Percentiles rank a stretch among this genome's conserved stretches.
phyloP scores from a whole-genome alignment of 495 filamentous ascomycete species.

The Talaromyces borbonicus region DNA sequence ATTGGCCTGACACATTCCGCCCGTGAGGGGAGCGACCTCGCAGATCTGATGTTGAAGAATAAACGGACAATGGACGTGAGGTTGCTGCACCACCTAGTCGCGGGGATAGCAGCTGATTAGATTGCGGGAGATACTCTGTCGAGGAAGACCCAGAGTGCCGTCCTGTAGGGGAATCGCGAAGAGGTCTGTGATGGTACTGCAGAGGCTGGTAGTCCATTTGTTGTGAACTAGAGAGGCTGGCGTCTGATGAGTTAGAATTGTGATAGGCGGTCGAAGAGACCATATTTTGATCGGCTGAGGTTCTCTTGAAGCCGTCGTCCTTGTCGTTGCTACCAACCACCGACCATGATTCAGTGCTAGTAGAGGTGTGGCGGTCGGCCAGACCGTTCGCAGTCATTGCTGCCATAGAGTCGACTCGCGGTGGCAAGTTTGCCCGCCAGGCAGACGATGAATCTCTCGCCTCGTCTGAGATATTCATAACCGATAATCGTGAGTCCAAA shows the following conservation, averaged over 20 bases:
- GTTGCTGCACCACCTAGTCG: constrained; percentile 35
- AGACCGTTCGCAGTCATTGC: constrained; percentile 8
- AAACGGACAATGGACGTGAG: constrained; percentile 58
- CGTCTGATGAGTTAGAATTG: constrained; percentile 29
- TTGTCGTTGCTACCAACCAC: constrained; percentile 22
- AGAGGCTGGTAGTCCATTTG: constrained; percentile 35
- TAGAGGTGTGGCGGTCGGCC: constrained; percentile 24
- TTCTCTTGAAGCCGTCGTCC: constrained; percentile 13
- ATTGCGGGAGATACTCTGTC: constrained; percentile 14
- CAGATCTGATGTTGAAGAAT: constrained; percentile 61
- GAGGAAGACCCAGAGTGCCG: constrained; percentile 13
- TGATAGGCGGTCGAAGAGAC: constrained; percentile 15
- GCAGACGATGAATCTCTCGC: constrained; percentile 31
- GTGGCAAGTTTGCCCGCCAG: constrained; percentile 33
- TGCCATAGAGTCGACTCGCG: constrained; percentile 28
- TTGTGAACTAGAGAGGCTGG: constrained; percentile 30
- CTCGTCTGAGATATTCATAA: constrained; percentile 4
- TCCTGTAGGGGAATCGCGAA: constrained; percentile 15
- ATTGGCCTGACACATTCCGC: constrained; percentile 52
- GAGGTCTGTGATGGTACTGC: constrained; percentile 41
- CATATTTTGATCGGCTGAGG: constrained; percentile 19
- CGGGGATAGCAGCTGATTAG: constrained; percentile 49
- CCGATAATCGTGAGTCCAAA: constrained; percentile 19
- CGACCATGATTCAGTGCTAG: constrained; percentile 34
- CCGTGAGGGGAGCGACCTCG: constrained; percentile 49